Percentiles rank a stretch among this genome's conserved stretches.
These are phyloP conservation scores for Mortierella sp. DNA, from an alignment of 371 early-diverging fungal species.

Conservation along the genomic window DNA sequence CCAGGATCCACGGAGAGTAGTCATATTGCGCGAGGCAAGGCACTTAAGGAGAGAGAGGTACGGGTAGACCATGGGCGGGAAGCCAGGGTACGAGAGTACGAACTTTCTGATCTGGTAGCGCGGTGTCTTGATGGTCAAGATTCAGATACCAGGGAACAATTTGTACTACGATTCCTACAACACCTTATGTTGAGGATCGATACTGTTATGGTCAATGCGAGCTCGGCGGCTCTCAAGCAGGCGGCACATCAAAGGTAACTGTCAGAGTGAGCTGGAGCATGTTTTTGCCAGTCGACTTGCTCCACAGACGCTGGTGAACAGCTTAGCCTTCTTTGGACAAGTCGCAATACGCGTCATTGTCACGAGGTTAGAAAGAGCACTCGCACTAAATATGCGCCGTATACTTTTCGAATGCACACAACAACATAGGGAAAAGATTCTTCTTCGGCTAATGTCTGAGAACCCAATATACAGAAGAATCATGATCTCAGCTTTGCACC, in stretches of 20 bases:
- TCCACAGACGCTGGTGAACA: no score
- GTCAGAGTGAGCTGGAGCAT: no score
- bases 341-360: conserved; percentile 1
- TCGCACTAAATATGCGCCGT: no score
- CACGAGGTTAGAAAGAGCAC: not conserved
- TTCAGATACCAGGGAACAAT: conserved; percentile 25
- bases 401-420: no score
- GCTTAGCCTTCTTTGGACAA: no score
- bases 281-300: not conserved
- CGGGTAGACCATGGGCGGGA: conserved; percentile 14
- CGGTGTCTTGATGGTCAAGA: conserved; percentile 39
- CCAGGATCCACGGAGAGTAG: conserved; percentile 24
- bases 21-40: conserved; percentile 19
- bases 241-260: conserved; percentile 52
- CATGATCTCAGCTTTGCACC: conserved; percentile 32
- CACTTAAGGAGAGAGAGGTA: conserved; percentile 30
- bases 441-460: conserved; percentile 36
- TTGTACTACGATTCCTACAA: conserved; percentile 25
- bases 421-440: conserved; percentile 38
- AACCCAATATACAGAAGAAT: conserved; percentile 42
- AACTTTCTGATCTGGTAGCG: conserved; percentile 36
- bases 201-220: conserved; percentile 44
- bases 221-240: conserved; percentile 33
- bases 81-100: conserved; percentile 19
- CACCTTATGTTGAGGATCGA: conserved; percentile 46